These are phyloP conservation scores for Solanum tarijense DNA, from an alignment of 257 asterid species.

Conservation along the genomic window DNA sequence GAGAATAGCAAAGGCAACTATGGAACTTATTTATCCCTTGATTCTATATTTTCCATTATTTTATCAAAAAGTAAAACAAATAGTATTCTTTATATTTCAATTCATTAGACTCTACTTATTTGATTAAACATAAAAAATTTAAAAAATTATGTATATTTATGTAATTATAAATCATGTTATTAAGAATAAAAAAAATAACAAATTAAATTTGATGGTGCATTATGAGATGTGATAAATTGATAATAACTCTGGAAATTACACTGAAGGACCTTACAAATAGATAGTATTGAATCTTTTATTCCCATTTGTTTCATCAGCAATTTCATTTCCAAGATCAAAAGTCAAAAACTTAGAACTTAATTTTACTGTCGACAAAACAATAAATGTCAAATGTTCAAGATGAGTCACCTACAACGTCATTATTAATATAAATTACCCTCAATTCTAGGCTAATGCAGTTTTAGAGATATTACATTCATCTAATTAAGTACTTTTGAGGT, in stretches of 20 bases:
- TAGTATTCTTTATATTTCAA: too few relatives aligned
- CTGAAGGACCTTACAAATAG: not conserved
- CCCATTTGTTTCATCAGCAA: not conserved
- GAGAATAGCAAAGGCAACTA: not conserved
- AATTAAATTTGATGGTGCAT: too few relatives aligned
- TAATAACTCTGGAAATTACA: not conserved
- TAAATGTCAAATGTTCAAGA: not conserved
- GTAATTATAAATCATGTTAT: not conserved
- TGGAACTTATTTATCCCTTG: not conserved
- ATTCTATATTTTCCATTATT: not conserved
- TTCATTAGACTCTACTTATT: too few relatives aligned
- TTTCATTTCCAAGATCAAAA: not conserved
- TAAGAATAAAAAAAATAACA: not conserved
- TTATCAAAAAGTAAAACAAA: too few relatives aligned
- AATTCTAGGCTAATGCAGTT: not conserved
- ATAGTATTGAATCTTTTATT: too few relatives aligned
- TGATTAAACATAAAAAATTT: not conserved
- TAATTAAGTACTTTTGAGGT: too few relatives aligned
- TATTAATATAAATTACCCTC: not conserved
- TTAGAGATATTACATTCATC: too few relatives aligned
- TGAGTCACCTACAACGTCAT: not conserved
- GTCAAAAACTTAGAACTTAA: not conserved
- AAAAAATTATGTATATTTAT: not conserved
- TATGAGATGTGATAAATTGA: not conserved
- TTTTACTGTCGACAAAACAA: rapidly evolving